Evolutionary conservation across 441 rosid genomes (phyloP).

Genomic region (Adansonia grandidieri): DNA sequence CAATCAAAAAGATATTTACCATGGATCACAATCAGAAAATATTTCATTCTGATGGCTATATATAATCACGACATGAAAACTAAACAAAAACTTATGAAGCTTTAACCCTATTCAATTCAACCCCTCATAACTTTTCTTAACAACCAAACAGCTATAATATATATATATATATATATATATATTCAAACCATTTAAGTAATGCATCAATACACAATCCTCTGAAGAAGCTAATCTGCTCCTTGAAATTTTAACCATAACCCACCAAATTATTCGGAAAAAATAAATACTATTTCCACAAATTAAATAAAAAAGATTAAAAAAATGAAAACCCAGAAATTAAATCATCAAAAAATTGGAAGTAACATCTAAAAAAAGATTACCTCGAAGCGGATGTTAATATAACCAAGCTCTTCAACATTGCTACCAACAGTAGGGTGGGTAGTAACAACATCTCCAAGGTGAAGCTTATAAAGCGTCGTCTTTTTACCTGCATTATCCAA

Average conservation of each 20-base stretch:
- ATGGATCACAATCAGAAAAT: not conserved
- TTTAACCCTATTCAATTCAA: not conserved
- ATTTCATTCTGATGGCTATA: not conserved
- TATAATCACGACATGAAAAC: not conserved
- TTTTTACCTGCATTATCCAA: constrained; percentile 98
- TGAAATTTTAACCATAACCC: not conserved
- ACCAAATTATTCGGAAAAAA: not conserved
- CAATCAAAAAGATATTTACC: not conserved
- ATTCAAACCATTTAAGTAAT: not conserved
- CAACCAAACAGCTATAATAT: no score
- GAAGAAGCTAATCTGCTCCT: not conserved
- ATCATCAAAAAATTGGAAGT: not conserved
- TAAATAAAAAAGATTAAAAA: not conserved
- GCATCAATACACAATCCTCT: not conserved
- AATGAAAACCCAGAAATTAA: constrained; percentile 17
- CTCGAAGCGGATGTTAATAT: constrained; percentile 96
- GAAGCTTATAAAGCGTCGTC: constrained; percentile 94
- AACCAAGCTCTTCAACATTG: constrained; percentile 95
- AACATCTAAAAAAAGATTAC: constrained; percentile 34
- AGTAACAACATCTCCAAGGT: constrained; percentile 95
- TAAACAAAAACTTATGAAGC: not conserved
- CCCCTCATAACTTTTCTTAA: not conserved
- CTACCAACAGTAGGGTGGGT: constrained; percentile 98
- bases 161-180: no score
- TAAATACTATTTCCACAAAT: not conserved